Conservation (phyloP, 176 grass and related monocot species). For the Oryza coarctata region DNA sequence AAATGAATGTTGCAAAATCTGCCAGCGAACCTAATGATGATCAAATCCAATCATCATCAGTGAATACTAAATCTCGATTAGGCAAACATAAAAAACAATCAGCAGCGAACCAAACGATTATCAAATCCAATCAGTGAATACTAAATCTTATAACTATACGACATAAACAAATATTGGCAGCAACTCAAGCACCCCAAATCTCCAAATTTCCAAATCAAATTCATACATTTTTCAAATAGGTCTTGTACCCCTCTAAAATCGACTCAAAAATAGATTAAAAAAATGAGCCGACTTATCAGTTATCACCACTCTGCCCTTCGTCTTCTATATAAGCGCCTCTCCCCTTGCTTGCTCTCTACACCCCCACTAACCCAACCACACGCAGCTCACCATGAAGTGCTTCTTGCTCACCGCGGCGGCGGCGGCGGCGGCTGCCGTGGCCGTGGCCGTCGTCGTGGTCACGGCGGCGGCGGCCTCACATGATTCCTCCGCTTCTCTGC, state of each 20-base stretch:
- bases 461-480: constrained; percentile 17
- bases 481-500: neutral
- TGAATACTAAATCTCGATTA: neutral
- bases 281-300: too few species aligned
- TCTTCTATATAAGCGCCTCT: constrained; percentile 24
- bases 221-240: neutral
- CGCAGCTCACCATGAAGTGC: constrained; percentile 27
- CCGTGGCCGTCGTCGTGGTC: constrained; percentile 8
- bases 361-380: neutral
- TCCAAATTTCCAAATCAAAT: neutral
- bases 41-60: neutral
- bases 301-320: neutral
- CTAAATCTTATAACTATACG: too few species aligned
- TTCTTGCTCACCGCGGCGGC: constrained; percentile 19
- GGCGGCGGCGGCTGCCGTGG: neutral
- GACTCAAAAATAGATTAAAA: too few species aligned
- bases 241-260: too few species aligned
- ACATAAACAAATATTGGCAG: too few species aligned
- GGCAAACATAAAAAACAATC: neutral
- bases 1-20: neutral
- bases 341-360: neutral
- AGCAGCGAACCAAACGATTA: too few species aligned
- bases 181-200: neutral
- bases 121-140: too few species aligned
- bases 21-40: neutral